phyloP scores from a whole-genome alignment of 2,329 filamentous ascomycete species.

The Fusarium lateritium region DNA sequence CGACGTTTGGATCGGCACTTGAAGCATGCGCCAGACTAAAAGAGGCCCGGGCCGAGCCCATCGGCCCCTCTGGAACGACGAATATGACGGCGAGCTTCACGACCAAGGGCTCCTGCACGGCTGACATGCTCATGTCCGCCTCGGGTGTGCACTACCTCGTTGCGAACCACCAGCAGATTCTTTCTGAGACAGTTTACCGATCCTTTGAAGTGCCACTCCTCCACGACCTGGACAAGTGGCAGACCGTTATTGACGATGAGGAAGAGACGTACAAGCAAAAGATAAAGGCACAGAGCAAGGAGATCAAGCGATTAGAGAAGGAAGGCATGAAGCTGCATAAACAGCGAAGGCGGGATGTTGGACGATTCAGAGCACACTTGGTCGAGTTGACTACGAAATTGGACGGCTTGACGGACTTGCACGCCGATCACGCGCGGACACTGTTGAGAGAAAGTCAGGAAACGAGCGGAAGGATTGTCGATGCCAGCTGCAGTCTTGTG shows the following conservation, averaged over 20 bases:
- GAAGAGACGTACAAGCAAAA: conserved; percentile 71
- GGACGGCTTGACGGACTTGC: conserved; percentile 73
- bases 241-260: conserved; percentile 74
- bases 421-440: conserved; percentile 72
- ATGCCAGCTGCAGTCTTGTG: conserved; percentile 75
- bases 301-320: conserved; percentile 76
- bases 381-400: conserved; percentile 74
- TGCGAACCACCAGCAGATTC: conserved; percentile 79
- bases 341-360: conserved; percentile 72
- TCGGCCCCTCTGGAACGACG: conserved; percentile 57
- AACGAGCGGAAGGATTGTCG: conserved; percentile 73
- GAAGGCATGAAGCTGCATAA: conserved; percentile 75
- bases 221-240: conserved; percentile 79
- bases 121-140: conserved; percentile 73
- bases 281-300: conserved; percentile 68
- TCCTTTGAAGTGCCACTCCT: conserved; percentile 77
- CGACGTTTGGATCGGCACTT: conserved; percentile 74
- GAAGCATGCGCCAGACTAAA: conserved; percentile 78
- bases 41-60: conserved; percentile 73
- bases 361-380: conserved; percentile 72
- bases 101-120: conserved; percentile 69
- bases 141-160: conserved; percentile 77
- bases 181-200: conserved; percentile 77
- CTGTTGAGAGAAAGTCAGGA: conserved; percentile 75
- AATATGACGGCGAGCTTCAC: conserved; percentile 65